Base-by-base conservation (phyloP, 805 yeast genomes). In the Nakazawaea peltata region DNA sequence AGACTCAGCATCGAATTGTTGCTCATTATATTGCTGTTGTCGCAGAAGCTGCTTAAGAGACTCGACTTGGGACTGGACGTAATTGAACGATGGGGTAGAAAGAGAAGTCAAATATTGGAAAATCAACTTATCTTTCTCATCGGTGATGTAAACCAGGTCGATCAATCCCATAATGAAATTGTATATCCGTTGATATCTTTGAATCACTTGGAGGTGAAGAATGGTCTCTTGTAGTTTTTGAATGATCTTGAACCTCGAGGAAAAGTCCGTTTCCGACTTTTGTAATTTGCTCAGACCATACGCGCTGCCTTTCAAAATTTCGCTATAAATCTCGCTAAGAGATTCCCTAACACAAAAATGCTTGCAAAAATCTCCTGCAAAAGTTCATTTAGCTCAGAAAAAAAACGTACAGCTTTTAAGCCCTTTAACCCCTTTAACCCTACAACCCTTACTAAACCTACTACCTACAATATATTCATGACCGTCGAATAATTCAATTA, bases 131-230 rank as follows among this genome's bases (percentile, higher is more conserved):
- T 48, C 54, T 14, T 47, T 43, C 7, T 48, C 53, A 33, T 51
- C 54, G 2, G 50, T 33, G 4, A 57, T 54, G 33, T 44, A 57
- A 5, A 57, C 17, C 15, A 54, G 46, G 29, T 56, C 59, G 21
- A 56, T 48, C 14, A 56, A 38, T 3, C 59, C 57, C 63, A 56
- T 56, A 3, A n/a, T n/a, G n/a, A n/a, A n/a, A n/a, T n/a, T n/a
- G n/a, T n/a, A n/a, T n/a, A n/a, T n/a, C n/a, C n/a, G 11, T n/a
- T 25, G 30, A 14, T 27, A 5, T 27, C 15, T 13, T 15, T 16
- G 33, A 30, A 4, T 19, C 10, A 18, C 12, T 11, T 11, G 23
- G 19, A 30, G 2, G 8, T 30, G 18, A 19, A 30, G 24, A 21
- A 8, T 21, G 8, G 24, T 21, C 11, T 11, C 10, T 11, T 21